Percentiles rank a stretch among this genome's conserved stretches.
These are phyloP conservation scores for Glycyrrhiza uralensis DNA, from an alignment of 306 rosid genomes.

Conservation along the genomic window DNA sequence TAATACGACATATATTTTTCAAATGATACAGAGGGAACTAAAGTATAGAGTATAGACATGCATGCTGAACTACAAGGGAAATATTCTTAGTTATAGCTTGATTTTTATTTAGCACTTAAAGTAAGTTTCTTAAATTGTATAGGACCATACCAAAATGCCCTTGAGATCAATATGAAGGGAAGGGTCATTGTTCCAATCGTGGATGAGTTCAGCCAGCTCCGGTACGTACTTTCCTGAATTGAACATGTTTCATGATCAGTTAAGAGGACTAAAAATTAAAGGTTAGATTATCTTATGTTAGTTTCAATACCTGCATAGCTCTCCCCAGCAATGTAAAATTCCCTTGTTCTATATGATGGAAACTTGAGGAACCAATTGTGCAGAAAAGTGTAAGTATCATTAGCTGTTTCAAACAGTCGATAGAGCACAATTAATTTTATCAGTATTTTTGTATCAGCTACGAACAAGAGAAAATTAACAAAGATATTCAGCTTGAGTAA, in stretches of 20 bases:
- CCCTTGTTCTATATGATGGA: constrained; percentile 58
- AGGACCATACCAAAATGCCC: constrained; percentile 67
- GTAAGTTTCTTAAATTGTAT: neutral
- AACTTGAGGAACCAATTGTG: constrained; percentile 83
- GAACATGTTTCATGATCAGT: neutral
- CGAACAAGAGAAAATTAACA: neutral
- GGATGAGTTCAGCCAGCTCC: constrained; percentile 62
- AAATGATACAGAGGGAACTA: neutral
- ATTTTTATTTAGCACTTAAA: neutral
- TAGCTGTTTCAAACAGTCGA: constrained; percentile 44
- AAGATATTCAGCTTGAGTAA: neutral
- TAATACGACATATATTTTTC: too few species aligned
- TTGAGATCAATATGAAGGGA: constrained; percentile 63
- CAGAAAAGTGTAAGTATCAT: constrained; percentile 70
- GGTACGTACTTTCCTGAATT: constrained; percentile 87
- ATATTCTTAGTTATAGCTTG: constrained; percentile 13
- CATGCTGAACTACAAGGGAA: neutral
- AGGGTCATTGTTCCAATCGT: constrained; percentile 54
- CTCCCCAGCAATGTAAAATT: constrained; percentile 82
- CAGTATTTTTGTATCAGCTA: neutral
- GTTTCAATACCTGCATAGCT: constrained; percentile 65
- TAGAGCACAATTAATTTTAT: neutral
- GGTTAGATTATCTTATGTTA: neutral
- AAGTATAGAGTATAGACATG: neutral
- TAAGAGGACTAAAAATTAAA: neutral